phyloP scores from a whole-genome alignment of 2,329 filamentous ascomycete genomes.

The Exophiala phaeomuriformis region DNA sequence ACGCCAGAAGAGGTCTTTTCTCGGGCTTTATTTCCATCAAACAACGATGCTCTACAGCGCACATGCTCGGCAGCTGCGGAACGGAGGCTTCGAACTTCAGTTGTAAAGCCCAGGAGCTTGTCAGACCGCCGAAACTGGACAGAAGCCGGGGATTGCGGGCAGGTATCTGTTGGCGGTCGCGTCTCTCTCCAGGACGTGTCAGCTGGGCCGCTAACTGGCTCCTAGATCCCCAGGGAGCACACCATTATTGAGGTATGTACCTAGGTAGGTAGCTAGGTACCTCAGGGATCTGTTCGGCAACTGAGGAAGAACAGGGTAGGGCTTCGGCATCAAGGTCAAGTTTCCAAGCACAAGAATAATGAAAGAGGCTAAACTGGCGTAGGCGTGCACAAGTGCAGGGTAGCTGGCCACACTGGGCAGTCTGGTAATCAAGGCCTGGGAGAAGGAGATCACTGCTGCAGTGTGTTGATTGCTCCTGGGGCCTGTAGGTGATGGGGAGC shows the following conservation, averaged over 20 bases:
- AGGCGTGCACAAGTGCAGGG: conserved; percentile 17
- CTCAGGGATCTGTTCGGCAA: background rate
- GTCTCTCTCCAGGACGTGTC: background rate
- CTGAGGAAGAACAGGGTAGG: background rate
- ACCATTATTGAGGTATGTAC: background rate
- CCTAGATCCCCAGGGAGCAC: background rate
- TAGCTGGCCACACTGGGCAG: background rate
- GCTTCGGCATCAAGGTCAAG: background rate
- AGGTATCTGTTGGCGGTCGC: background rate
- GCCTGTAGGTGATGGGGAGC: background rate
- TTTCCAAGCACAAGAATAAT: background rate
- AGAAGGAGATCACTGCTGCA: background rate
- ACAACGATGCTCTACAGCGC: too few relatives aligned
- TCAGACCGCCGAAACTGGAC: too few relatives aligned
- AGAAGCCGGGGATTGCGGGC: too few relatives aligned
- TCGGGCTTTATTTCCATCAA: too few relatives aligned
- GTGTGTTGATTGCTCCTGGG: background rate
- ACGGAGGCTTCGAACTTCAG: too few relatives aligned
- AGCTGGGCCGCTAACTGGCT: background rate
- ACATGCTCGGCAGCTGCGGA: too few relatives aligned
- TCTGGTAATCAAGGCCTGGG: conserved; percentile 12
- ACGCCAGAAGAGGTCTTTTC: background rate
- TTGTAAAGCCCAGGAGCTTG: too few relatives aligned
- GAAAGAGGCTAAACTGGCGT: conserved; percentile 12
- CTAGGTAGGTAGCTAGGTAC: too few relatives aligned